A percentile compares a stretch with the other conserved stretches of the same genome.
These are phyloP conservation scores for Plantago lanceolata DNA, from an alignment of 305 asterid species.

Conservation along the genomic window DNA sequence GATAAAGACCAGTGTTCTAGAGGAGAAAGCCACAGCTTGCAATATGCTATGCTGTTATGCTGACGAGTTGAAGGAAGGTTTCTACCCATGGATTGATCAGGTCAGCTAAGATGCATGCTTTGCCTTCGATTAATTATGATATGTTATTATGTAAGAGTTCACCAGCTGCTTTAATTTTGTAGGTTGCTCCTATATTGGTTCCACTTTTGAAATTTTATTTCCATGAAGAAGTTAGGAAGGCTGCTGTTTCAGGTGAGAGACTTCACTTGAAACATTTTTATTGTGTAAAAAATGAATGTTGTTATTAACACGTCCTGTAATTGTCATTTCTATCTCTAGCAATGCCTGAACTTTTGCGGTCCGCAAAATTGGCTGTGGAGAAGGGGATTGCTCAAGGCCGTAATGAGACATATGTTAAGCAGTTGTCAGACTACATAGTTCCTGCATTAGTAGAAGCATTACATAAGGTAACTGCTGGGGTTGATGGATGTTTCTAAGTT, in stretches of 20 bases:
- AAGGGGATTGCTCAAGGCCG: slow-evolving; percentile 94
- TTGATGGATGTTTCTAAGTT: slow-evolving; percentile 27
- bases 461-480: slow-evolving; percentile 62
- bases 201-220: slow-evolving; percentile 92
- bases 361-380: slow-evolving; percentile 92
- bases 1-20: slow-evolving; percentile 87
- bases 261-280: slow-evolving; percentile 17
- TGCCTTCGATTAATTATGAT: neutral
- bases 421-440: slow-evolving; percentile 71
- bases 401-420: slow-evolving; percentile 80
- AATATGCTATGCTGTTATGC: slow-evolving; percentile 97
- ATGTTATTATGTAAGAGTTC: too few relatives aligned
- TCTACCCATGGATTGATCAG: slow-evolving; percentile 98
- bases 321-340: slow-evolving; percentile 39
- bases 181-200: slow-evolving; percentile 95
- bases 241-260: slow-evolving; percentile 79
- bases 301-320: neutral
- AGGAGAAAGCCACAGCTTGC: slow-evolving; percentile 98
- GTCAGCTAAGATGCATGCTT: slow-evolving; percentile 34
- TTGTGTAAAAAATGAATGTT: too few relatives aligned
- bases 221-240: slow-evolving; percentile 98
- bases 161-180: slow-evolving; percentile 2
- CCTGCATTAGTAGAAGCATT: slow-evolving; percentile 96
- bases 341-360: slow-evolving; percentile 91
- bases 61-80: slow-evolving; percentile 94